Evolutionary conservation across 2,329 filamentous ascomycete genomes (phyloP).

Genomic region (Diplodia mutila): DNA sequence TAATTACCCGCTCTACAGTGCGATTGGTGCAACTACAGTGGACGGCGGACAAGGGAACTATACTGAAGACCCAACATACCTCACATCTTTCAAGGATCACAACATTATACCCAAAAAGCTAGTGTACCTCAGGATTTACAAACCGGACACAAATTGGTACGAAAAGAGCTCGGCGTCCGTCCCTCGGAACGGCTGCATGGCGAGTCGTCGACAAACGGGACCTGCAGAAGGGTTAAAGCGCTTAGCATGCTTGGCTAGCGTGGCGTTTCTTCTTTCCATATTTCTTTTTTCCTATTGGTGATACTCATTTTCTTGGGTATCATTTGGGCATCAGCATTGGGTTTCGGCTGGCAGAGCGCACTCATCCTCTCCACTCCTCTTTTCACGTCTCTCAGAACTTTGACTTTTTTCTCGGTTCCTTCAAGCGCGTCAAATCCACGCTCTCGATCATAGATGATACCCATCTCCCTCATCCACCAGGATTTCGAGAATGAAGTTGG

Average conservation of each 20-base stretch:
- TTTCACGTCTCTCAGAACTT: background rate
- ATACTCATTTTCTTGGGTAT: background rate
- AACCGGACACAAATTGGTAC: background rate
- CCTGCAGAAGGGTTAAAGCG: background rate
- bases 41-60: slow-evolving; percentile 42
- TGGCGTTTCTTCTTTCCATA: background rate
- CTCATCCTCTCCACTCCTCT: background rate
- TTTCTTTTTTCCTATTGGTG: background rate
- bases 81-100: too few species aligned
- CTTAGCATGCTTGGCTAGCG: slow-evolving; percentile 9
- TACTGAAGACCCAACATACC: slow-evolving; percentile 31
- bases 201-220: background rate
- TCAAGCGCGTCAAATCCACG: background rate
- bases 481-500: too few species aligned
- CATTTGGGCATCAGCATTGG: background rate
- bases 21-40: slow-evolving; percentile 44
- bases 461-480: background rate
- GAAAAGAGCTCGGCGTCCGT: too few species aligned
- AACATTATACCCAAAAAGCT: background rate
- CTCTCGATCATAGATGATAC: slow-evolving; percentile 5
- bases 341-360: background rate
- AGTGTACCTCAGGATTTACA: background rate
- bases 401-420: background rate
- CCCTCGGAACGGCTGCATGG: too few species aligned
- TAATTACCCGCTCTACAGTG: slow-evolving; percentile 33